Percentiles rank a stretch among this genome's conserved stretches.
phyloP scores from a whole-genome alignment of 1,284 basidiomycete genomes.

The Rhizopogon hawkerae region DNA sequence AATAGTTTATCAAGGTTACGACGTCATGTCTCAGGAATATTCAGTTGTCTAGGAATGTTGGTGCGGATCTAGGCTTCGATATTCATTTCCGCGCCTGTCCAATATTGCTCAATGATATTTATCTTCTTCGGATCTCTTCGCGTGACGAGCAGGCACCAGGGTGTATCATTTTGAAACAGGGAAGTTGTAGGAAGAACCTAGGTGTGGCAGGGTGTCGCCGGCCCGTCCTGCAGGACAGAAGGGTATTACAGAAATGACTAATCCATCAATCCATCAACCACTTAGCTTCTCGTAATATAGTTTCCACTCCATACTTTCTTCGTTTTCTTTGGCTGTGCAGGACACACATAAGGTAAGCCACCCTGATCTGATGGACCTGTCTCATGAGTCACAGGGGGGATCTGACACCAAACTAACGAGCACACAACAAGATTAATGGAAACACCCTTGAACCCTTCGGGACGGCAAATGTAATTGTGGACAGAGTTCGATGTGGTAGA shows the following conservation, averaged over 20 bases:
- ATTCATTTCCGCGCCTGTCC: neutral
- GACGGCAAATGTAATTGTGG: slow-evolving; percentile 28
- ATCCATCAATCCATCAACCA: neutral
- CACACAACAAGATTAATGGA: neutral
- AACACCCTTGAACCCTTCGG: slow-evolving; percentile 18
- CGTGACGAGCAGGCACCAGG: neutral
- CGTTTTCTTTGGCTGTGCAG: neutral
- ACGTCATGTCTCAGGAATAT: neutral
- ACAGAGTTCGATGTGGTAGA: slow-evolving; percentile 32
- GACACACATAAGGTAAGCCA: neutral
- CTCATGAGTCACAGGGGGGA: neutral
- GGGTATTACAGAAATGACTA: neutral
- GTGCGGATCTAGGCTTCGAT: neutral
- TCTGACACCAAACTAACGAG: neutral
- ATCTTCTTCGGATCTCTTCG: neutral
- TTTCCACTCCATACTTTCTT: neutral
- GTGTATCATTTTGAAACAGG: neutral
- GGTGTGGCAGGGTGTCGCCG: too few relatives aligned
- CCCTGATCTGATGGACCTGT: neutral
- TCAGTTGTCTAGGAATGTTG: neutral
- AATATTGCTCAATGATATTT: neutral
- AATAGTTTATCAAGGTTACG: neutral
- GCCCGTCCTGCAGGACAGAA: neutral
- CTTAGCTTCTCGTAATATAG: neutral
- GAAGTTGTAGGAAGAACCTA: slow-evolving; percentile 1